Base-by-base conservation (phyloP, 2,329 filamentous ascomycete genomes). In the Phaeophleospora eucalypticola region DNA sequence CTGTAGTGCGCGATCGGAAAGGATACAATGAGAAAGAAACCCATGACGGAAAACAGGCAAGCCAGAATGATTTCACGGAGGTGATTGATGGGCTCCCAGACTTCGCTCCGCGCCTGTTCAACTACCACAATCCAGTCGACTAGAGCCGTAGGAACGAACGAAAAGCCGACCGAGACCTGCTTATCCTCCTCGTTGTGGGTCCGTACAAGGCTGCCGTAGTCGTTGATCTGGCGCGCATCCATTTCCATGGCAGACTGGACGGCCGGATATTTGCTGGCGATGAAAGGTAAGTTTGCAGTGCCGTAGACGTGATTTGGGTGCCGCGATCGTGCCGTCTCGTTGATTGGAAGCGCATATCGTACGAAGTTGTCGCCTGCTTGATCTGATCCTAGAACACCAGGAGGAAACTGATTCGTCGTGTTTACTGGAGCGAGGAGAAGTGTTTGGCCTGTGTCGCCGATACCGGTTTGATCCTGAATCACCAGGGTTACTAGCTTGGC, bases 81-180 rank as follows among this genome's bases (percentile, higher is more conserved):
- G n/a, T 80, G 83, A 24, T 75, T 69, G 47, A 95, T 89, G 0
- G 89, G 87, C 6, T 75, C 73, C 69, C 86, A 89, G 0, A 89
- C 87, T 67, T 95, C 89, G 18, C 65, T 65, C 53, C 81, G 81
- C 2, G 81, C 74, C 65, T 93, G 84, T 63, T 95, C 90, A 1
- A 95, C 79, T 2, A 95, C 60, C 2, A 96, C 71, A 6, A 87
- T 82, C 90, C 90, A 96, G 59, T 91, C 81, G 4, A 87, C 87
- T 43, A 94, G 69, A 0, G 70, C 63, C 3, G 78, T 87, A 41
- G 80, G 76, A 0, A 86, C 81, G 4, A 86, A 74, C 6, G 87
- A 87, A 59, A 83, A 91, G n/a, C 89, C 90, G 10, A 90, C 83
- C 9, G 89, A 85, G 1, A 96, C 87, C 3, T 68, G 64, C 10